Evolutionary conservation across 345 rosid genomes (phyloP).

Genomic region (Cardamine chenopodiifolia): DNA sequence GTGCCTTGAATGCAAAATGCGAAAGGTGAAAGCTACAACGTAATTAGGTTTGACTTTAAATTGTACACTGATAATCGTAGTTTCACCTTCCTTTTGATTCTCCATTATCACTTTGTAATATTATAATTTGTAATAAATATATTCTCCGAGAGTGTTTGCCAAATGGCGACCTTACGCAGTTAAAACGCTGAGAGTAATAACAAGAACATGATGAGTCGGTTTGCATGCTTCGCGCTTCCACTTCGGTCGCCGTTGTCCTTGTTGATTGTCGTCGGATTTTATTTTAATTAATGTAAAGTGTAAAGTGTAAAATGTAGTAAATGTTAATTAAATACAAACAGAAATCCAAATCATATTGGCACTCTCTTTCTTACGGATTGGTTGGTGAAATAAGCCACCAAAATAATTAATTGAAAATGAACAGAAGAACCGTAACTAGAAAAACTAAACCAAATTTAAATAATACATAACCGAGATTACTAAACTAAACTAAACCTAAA

Average conservation of each 20-base stretch:
- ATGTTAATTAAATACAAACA: background rate
- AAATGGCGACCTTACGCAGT: conserved; percentile 39
- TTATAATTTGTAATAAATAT: background rate
- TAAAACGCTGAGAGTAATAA: conserved; percentile 27
- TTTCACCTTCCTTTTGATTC: background rate
- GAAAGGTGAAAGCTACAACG: conserved; percentile 7
- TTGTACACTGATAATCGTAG: conserved; percentile 15
- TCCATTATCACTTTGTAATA: conserved; percentile 7
- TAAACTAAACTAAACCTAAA: background rate
- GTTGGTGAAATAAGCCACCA: background rate
- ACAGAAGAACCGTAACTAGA: background rate
- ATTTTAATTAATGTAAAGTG: background rate
- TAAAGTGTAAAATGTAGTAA: background rate
- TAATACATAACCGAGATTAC: background rate
- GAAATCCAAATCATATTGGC: conserved; percentile 5
- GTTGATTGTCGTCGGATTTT: conserved; percentile 31
- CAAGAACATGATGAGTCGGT: conserved; percentile 47
- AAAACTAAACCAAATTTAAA: background rate
- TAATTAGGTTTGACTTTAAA: conserved; percentile 34
- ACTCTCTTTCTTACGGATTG: conserved; percentile 3
- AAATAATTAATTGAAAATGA: background rate
- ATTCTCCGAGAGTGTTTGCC: conserved; percentile 26
- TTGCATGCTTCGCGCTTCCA: conserved; percentile 43
- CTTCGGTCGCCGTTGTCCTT: conserved; percentile 37
- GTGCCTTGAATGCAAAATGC: background rate